A percentile compares a stretch with the other conserved stretches of the same genome.
phyloP scores from a whole-genome alignment of 495 filamentous ascomycete species.

The Tuber umbilicatum region DNA sequence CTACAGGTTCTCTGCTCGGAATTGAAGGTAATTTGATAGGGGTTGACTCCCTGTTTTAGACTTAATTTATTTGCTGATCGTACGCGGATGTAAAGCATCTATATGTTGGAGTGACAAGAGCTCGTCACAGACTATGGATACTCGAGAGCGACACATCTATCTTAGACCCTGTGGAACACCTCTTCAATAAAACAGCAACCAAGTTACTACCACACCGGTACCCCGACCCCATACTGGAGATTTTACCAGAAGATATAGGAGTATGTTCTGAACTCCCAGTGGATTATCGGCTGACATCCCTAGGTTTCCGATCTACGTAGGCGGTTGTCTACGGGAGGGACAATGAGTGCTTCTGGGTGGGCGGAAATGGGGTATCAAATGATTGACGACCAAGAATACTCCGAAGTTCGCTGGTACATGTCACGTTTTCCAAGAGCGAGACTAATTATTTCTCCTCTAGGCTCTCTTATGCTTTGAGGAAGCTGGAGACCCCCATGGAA shows the following conservation, averaged over 20 bases:
- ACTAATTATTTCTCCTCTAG: not conserved
- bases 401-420: constrained; percentile 13
- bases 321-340: constrained; percentile 2
- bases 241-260: not conserved
- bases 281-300: constrained; percentile 10
- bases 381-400: constrained; percentile 26
- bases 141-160: constrained; percentile 11
- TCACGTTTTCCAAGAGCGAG: not conserved
- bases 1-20: constrained; percentile 21
- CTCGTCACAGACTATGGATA: constrained; percentile 13
- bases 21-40: constrained; percentile 10
- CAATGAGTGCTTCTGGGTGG: constrained; percentile 20
- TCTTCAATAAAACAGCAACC: constrained; percentile 12
- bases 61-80: not conserved
- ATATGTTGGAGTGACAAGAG: constrained; percentile 21
- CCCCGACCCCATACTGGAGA: constrained; percentile 8
- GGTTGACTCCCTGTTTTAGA: not conserved
- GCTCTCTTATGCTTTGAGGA: constrained; percentile 26
- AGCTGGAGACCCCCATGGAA: constrained; percentile 13
- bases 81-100: constrained; percentile 9
- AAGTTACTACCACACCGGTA: not conserved
- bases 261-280: not conserved
- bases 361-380: constrained; percentile 26
- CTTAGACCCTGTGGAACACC: constrained; percentile 7
- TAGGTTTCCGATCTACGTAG: constrained; percentile 6